Percentiles rank a stretch among this genome's conserved stretches.
Evolutionary conservation across 768 basidiomycete species (phyloP).

Genomic region (Lentinula raphanica): DNA sequence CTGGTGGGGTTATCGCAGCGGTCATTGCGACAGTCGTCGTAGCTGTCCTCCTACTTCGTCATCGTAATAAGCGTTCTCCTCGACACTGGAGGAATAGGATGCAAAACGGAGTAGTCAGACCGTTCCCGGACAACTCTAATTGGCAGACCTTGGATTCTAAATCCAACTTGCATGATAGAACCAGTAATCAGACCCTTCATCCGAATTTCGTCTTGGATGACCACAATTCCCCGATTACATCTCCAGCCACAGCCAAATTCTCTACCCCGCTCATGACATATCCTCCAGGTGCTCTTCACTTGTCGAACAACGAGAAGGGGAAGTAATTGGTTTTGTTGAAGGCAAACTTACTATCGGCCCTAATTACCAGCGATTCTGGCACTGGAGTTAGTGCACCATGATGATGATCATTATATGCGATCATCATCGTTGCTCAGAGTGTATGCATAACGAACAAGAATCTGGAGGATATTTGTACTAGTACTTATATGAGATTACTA

Average conservation of each 20-base stretch:
- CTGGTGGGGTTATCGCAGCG: constrained; percentile 6
- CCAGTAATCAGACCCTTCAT: background rate
- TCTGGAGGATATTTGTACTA: background rate
- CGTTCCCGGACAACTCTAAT: background rate
- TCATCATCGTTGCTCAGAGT: background rate
- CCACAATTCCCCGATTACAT: constrained; percentile 7
- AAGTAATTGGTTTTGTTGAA: too few relatives aligned
- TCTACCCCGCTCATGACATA: background rate
- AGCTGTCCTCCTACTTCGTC: background rate
- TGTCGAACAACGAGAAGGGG: background rate
- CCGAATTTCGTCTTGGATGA: constrained; percentile 5
- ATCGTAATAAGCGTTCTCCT: constrained; percentile 3
- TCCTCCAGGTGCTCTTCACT: constrained; percentile 8
- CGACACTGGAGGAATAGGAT: constrained; percentile 13
- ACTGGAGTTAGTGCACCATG: too few relatives aligned
- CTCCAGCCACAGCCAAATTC: constrained; percentile 8
- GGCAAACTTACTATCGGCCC: too few relatives aligned
- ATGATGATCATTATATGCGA: too few relatives aligned
- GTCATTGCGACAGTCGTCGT: constrained; percentile 2
- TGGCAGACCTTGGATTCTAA: constrained; percentile 6
- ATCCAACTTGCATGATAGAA: background rate
- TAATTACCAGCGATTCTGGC: too few relatives aligned
- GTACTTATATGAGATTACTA: too few relatives aligned
- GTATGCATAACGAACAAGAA: background rate
- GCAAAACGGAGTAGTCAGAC: background rate